A percentile compares a stretch with the other conserved stretches of the same genome.
Evolutionary conservation across 2,329 filamentous ascomycete genomes (phyloP).

Genomic region (Fusarium kyushuense): DNA sequence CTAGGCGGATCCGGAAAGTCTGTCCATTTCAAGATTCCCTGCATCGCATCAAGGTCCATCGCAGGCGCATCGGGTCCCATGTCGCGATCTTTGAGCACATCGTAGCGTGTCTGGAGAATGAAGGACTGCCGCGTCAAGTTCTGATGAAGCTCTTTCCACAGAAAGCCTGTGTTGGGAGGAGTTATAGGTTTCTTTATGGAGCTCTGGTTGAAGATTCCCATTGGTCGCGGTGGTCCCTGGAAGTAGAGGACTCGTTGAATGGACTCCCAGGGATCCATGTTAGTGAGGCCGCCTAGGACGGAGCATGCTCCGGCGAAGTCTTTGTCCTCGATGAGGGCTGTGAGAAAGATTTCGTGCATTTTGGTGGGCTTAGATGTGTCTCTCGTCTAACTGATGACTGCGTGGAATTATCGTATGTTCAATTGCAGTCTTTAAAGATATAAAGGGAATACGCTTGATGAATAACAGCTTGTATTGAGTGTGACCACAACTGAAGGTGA

Average conservation of each 20-base stretch:
- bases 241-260: constrained; percentile 67
- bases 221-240: constrained; percentile 60
- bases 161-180: constrained; percentile 53
- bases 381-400: background rate
- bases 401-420: background rate
- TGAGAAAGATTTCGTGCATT: constrained; percentile 70
- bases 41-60: constrained; percentile 57
- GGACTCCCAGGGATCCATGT: constrained; percentile 64
- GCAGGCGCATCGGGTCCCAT: constrained; percentile 55
- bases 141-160: constrained; percentile 68
- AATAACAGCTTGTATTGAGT: background rate
- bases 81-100: constrained; percentile 62
- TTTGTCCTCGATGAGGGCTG: constrained; percentile 62
- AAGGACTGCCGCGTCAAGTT: constrained; percentile 69
- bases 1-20: constrained; percentile 70
- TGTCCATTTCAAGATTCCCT: constrained; percentile 67
- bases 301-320: constrained; percentile 63
- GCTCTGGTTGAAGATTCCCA: constrained; percentile 59
- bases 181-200: constrained; percentile 54
- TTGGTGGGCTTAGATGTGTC: background rate
- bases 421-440: background rate
- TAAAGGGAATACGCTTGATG: background rate
- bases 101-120: constrained; percentile 66
- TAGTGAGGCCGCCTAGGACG: constrained; percentile 68
- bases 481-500: background rate